A percentile compares a stretch with the other conserved stretches of the same genome.
Conservation (phyloP, 345 rosid genomes). For the Crucihimalaya himalaica region DNA sequence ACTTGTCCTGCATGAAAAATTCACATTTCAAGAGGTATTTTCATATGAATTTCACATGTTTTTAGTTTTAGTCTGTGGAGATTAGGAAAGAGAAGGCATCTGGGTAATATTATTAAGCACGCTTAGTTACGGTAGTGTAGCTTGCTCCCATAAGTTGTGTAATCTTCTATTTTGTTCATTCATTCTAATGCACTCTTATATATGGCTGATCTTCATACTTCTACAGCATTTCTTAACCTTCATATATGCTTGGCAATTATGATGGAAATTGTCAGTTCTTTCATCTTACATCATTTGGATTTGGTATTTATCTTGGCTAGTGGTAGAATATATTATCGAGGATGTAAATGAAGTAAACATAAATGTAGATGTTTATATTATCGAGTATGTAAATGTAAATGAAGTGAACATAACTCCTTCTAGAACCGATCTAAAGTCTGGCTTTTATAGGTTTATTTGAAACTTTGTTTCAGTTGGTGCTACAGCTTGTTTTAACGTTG, state of each 20-base stretch:
- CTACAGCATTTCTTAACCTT: background rate
- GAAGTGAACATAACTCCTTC: background rate
- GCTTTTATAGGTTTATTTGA: background rate
- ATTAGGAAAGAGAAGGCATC: background rate
- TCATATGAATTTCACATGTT: background rate
- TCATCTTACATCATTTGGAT: background rate
- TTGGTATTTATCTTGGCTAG: background rate
- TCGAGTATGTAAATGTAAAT: background rate
- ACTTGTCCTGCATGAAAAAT: constrained; percentile 67
- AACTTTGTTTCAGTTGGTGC: constrained; percentile 9
- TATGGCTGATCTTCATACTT: constrained; percentile 7
- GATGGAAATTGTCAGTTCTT: background rate
- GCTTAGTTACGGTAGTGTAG: background rate
- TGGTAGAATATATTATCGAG: background rate
- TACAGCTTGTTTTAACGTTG: constrained; percentile 16
- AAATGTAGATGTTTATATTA: background rate
- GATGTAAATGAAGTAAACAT: background rate
- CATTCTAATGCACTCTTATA: background rate
- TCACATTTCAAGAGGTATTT: constrained; percentile 80
- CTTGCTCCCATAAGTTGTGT: constrained; percentile 2
- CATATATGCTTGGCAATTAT: background rate
- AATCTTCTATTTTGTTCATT: constrained; percentile 15
- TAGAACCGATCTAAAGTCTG: background rate
- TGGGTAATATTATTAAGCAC: background rate
- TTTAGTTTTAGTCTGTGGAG: background rate